Evolutionary conservation across 768 basidiomycete species (phyloP).

Genomic region (Mycena sanguinolenta): DNA sequence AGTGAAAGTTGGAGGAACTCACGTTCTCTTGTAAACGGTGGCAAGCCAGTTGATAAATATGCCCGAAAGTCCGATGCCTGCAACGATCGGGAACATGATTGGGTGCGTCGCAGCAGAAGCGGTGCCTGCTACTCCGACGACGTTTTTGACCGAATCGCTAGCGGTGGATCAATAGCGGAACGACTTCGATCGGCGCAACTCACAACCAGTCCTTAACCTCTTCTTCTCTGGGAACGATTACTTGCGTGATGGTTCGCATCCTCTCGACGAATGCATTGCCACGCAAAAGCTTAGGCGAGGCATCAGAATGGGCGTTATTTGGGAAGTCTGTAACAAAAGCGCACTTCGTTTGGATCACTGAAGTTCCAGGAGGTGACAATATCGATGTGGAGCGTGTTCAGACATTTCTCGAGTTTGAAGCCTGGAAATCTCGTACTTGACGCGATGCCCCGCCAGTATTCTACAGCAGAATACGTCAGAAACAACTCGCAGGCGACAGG

Average conservation of each 20-base stretch:
- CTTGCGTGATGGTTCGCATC: neutral
- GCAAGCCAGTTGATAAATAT: neutral
- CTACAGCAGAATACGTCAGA: too few relatives aligned
- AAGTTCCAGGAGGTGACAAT: slow-evolving; percentile 1
- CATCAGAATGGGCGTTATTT: neutral
- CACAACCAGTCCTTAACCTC: slow-evolving; percentile 3
- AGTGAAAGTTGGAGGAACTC: neutral
- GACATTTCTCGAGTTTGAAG: slow-evolving; percentile 1
- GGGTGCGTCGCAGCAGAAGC: neutral
- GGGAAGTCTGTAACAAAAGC: neutral
- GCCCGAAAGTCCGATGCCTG: neutral
- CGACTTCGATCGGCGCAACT: neutral
- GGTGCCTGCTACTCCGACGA: neutral
- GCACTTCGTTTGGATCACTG: neutral
- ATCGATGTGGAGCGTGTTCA: too few relatives aligned
- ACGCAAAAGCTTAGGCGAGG: neutral
- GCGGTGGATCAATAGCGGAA: neutral
- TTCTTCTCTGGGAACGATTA: neutral
- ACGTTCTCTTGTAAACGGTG: slow-evolving; percentile 1
- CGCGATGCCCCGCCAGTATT: slow-evolving; percentile 1
- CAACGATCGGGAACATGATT: too few relatives aligned
- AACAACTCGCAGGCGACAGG: neutral
- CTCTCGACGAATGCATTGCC: neutral
- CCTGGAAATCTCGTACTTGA: neutral
- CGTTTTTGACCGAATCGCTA: neutral